phyloP scores from a whole-genome alignment of 164 flowering plant genomes.

The Cinnamomum micranthum region DNA sequence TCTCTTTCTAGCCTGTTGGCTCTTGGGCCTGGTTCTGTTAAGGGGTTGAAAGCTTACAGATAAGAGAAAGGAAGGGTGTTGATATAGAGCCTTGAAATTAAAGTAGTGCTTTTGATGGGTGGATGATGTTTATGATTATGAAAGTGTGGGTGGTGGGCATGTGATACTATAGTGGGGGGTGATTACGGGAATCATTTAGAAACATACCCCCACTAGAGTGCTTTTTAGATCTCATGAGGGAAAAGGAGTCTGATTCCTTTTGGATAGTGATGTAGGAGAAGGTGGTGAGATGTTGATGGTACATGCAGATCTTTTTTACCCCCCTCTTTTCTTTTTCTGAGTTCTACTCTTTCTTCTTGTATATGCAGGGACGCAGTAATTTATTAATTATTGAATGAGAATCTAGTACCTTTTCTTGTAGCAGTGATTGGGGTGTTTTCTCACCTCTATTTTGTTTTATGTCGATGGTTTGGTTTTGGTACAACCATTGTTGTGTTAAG shows the following conservation, averaged over 20 bases:
- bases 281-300: neutral
- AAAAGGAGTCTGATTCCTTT: conserved; percentile 6
- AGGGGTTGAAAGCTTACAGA: conserved; percentile 11
- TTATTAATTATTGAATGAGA: neutral
- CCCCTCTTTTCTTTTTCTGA: neutral
- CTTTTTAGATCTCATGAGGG: conserved; percentile 6
- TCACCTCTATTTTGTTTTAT: neutral
- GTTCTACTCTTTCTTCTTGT: neutral
- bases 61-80: neutral
- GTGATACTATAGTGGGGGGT: conserved; percentile 8
- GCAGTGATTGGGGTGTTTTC: neutral
- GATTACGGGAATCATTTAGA: conserved; percentile 16
- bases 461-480: neutral
- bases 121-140: conserved; percentile 31
- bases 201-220: conserved; percentile 27
- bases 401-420: neutral
- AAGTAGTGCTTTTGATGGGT: conserved; percentile 19
- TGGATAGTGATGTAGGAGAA: neutral
- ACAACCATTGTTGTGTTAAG: too few relatives aligned
- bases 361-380: neutral
- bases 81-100: conserved; percentile 11
- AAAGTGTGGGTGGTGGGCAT: conserved; percentile 3
- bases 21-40: conserved; percentile 19
- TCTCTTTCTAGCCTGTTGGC: conserved; percentile 8
- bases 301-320: neutral